Evolutionary conservation across 176 grass and related monocot genomes (phyloP).

Genomic region (Bromus sterilis): DNA sequence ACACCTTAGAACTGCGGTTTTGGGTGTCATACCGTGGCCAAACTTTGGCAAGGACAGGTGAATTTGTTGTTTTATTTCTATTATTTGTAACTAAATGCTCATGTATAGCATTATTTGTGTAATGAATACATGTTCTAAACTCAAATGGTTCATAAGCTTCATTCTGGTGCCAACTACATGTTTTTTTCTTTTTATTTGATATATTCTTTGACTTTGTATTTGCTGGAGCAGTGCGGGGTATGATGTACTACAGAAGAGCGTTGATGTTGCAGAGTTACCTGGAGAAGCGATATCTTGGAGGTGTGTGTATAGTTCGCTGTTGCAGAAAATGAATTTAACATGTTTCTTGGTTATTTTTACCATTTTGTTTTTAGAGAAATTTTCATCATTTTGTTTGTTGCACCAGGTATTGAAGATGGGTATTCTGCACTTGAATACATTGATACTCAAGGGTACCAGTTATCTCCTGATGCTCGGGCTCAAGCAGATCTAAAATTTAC

Average conservation of each 20-base stretch:
- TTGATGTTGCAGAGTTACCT: conserved; percentile 95
- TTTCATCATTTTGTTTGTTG: conserved; percentile 17
- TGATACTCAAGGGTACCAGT: conserved; percentile 75
- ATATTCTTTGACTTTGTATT: conserved; percentile 24
- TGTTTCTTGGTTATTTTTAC: background rate
- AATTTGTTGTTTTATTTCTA: conserved; percentile 16
- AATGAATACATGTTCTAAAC: background rate
- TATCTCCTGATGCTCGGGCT: conserved; percentile 72
- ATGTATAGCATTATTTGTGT: background rate
- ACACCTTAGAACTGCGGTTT: conserved; percentile 87
- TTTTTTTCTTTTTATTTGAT: conserved; percentile 16
- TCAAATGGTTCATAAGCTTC: background rate
- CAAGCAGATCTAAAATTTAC: conserved; percentile 99
- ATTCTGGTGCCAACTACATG: conserved; percentile 14
- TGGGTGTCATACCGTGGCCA: conserved; percentile 97
- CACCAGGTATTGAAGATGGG: conserved; percentile 71
- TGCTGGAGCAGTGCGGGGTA: conserved; percentile 68
- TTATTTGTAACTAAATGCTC: background rate
- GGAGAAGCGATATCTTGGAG: conserved; percentile 76
- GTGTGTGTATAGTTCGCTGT: conserved; percentile 27
- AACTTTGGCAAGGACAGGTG: conserved; percentile 96
- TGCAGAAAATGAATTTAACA: conserved; percentile 18
- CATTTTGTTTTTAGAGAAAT: background rate
- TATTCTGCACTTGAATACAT: conserved; percentile 67
- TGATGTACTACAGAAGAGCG: conserved; percentile 99